A percentile compares a stretch with the other conserved stretches of the same genome.
Conservation (phyloP, 2,329 filamentous ascomycete genomes). For the Apiospora aurea region DNA sequence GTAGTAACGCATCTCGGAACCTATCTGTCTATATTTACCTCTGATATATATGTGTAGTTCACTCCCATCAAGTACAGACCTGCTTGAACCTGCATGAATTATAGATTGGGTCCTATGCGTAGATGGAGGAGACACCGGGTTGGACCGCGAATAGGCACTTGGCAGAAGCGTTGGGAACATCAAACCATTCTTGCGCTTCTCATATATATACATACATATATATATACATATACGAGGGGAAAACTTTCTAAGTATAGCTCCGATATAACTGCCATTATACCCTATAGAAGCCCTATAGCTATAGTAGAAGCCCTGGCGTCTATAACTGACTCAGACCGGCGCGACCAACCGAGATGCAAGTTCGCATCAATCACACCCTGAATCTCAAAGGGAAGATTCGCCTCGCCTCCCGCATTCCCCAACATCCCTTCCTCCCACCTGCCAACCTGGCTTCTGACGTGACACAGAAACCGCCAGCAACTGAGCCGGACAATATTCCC, state of each 20-base stretch:
- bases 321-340: constrained; percentile 18
- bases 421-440: constrained; percentile 22
- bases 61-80: not conserved
- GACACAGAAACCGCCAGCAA: constrained; percentile 2
- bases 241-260: constrained; percentile 2
- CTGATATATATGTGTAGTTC: not conserved
- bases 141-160: not conserved
- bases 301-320: not conserved
- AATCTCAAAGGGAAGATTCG: constrained; percentile 2
- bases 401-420: constrained; percentile 1
- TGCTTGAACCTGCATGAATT: constrained; percentile 13
- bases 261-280: not conserved
- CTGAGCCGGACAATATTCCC: constrained; percentile 18
- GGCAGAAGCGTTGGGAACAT: not conserved
- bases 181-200: not conserved
- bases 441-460: constrained; percentile 17
- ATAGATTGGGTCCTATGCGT: constrained; percentile 4
- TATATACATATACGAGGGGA: not conserved
- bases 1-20: not conserved
- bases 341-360: constrained; percentile 15
- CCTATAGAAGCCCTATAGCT: not conserved
- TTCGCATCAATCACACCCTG: constrained; percentile 19
- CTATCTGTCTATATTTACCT: not conserved
- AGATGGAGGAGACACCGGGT: not conserved
- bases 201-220: not conserved